A percentile compares a stretch with the other conserved stretches of the same genome.
Conservation (phyloP, 495 filamentous ascomycete genomes). For the Podospora pseudoanserina region DNA sequence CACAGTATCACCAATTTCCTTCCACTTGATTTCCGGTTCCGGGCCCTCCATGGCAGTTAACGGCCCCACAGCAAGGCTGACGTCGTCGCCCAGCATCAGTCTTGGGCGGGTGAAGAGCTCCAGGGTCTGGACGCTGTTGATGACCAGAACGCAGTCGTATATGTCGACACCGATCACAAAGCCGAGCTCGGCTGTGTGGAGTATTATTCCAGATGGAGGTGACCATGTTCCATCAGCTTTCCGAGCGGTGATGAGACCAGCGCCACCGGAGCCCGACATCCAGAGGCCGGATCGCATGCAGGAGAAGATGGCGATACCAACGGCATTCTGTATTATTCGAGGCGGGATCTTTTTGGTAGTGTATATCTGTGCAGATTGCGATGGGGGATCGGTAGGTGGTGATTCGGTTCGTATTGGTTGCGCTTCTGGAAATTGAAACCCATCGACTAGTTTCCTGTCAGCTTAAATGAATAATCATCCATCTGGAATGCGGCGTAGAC, state of each 20-base stretch:
- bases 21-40: conserved; percentile 68
- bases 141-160: conserved; percentile 88
- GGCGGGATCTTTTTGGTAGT: conserved; percentile 80
- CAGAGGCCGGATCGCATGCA: conserved; percentile 90
- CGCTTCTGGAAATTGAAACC: conserved; percentile 41
- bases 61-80: conserved; percentile 73
- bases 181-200: conserved; percentile 82
- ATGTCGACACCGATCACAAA: conserved; percentile 88
- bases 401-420: conserved; percentile 16
- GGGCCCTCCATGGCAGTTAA: conserved; percentile 69
- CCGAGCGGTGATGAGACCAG: conserved; percentile 75
- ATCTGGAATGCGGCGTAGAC: conserved; percentile 15
- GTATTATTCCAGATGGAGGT: conserved; percentile 79
- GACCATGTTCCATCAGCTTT: conserved; percentile 84
- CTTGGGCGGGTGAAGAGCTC: conserved; percentile 75
- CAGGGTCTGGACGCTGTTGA: conserved; percentile 77
- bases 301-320: conserved; percentile 86
- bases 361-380: conserved; percentile 25
- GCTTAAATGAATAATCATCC: background rate
- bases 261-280: conserved; percentile 83
- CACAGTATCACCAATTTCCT: conserved; percentile 58
- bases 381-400: conserved; percentile 34
- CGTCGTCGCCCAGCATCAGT: conserved; percentile 73
- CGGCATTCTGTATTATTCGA: conserved; percentile 76
- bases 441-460: conserved; percentile 36